Conservation (phyloP, 495 filamentous ascomycete species). For the Xylaria grammica region DNA sequence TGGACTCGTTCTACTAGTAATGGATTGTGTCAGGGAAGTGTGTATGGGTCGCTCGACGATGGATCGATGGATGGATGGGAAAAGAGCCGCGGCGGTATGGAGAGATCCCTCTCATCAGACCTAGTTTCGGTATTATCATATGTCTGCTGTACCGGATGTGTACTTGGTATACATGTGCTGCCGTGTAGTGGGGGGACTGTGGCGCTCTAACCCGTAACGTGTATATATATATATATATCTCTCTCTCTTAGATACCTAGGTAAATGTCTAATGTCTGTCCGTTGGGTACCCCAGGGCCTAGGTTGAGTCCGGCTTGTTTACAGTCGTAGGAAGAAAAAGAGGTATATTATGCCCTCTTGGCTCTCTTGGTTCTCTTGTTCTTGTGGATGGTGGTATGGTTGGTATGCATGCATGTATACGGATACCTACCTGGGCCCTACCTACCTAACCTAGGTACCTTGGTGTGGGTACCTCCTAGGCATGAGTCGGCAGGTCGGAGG, state of each 20-base stretch:
- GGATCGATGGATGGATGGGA: slow-evolving; percentile 12
- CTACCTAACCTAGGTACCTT: neutral
- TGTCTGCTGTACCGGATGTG: slow-evolving; percentile 27
- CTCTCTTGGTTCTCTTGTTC: too few relatives aligned
- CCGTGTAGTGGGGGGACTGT: too few relatives aligned
- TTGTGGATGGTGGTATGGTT: too few relatives aligned
- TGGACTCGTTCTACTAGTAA: slow-evolving; percentile 13
- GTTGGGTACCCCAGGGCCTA: too few relatives aligned
- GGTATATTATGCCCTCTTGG: too few relatives aligned
- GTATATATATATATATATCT: neutral
- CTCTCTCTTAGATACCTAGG: too few relatives aligned
- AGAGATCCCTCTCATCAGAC: slow-evolving; percentile 19
- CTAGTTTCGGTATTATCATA: slow-evolving; percentile 33
- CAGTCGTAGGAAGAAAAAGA: too few relatives aligned
- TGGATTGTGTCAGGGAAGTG: slow-evolving; percentile 16
- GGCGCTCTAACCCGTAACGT: slow-evolving; percentile 23
- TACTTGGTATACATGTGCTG: too few relatives aligned
- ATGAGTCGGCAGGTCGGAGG: slow-evolving; percentile 13
- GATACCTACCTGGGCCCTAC: too few relatives aligned
- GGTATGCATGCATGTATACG: too few relatives aligned
- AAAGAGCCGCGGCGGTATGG: slow-evolving; percentile 34
- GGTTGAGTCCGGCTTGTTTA: too few relatives aligned
- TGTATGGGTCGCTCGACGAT: slow-evolving; percentile 17
- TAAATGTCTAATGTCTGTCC: too few relatives aligned
- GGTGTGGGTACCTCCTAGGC: neutral